Evolutionary conservation across 2,329 filamentous ascomycete species (phyloP), one percentile per base, ranked within the genome.

Genomic region (Ophiosphaerella herpotricha): DNA sequence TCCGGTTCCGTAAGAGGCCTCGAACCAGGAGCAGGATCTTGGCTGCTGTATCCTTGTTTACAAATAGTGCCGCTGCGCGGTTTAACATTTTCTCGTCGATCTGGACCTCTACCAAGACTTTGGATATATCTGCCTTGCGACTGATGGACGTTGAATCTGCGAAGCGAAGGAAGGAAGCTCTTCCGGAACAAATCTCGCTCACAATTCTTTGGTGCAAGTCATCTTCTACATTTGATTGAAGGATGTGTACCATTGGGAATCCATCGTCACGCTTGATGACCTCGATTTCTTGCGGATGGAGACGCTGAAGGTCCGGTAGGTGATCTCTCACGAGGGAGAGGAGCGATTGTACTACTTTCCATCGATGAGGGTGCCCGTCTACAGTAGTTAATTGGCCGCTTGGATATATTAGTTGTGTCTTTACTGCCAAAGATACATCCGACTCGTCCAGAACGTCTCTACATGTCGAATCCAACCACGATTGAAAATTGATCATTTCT

Each of bases 401-500:
- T 48, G 39, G 1, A 79, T 66, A 75, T 23, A 75, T 70, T 0
- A 75, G 60, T 55, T 75, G 68, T 18, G 71, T 71, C 4, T 57
- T 53, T 1, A 68, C 63, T 5, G 64, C 65, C 41, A 74, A 66
- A 34, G 67, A 71, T 34, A 72, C 65, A 36, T 75, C 73, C 12
- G 60, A 84, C 57, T 88, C 85, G 52, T 88, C 85, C 0, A 88
- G 69, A 0, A 88, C 73, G 57, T 88, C 85, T 0, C 84, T 78
- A 2, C 75, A 81, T 0, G 67, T 60, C 0, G 49, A 49, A 1
- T 78, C 67, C n/a, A 87, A 61, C 70, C 78, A 81, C 0, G 64
- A 43, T 16, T 85, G 80, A 0, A 77, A 74, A 0, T 63, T 59
- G 1, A 84, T 66, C 76, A 87, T 81, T 2, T 57, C 57, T 0